phyloP scores from a whole-genome alignment of 2,329 filamentous ascomycete genomes.

The Paraphoma sp. region DNA sequence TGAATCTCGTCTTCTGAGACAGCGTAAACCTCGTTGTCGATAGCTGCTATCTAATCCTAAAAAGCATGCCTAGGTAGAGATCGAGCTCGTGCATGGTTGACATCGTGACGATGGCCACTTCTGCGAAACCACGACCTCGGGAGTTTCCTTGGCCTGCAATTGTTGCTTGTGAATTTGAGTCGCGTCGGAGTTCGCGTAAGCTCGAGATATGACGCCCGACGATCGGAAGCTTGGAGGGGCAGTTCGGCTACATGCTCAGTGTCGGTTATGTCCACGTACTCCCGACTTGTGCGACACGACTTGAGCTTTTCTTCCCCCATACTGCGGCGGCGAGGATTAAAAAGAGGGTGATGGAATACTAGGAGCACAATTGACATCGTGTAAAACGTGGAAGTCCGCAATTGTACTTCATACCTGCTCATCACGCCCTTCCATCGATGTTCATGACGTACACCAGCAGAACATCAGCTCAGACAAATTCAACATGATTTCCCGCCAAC shows the following conservation, averaged over 20 bases:
- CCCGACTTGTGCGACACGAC: background rate
- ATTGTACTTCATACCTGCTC: background rate
- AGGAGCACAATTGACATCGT: background rate
- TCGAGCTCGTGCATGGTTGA: too few relatives aligned
- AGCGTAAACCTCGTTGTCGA: too few relatives aligned
- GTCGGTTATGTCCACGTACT: background rate
- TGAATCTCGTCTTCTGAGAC: too few relatives aligned
- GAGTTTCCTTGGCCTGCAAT: too few relatives aligned
- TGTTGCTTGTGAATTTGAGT: too few relatives aligned
- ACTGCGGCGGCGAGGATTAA: background rate
- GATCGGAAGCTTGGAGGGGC: conserved; percentile 4
- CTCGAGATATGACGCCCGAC: background rate
- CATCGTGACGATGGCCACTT: too few relatives aligned
- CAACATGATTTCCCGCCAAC: conserved; percentile 17
- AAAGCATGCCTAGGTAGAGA: too few relatives aligned
- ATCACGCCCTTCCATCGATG: background rate
- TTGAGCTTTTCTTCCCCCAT: background rate
- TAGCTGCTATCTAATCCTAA: too few relatives aligned
- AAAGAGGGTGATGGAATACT: background rate
- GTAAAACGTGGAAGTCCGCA: background rate
- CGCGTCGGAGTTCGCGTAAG: too few relatives aligned
- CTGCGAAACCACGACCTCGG: too few relatives aligned
- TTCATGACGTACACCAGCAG: conserved; percentile 11
- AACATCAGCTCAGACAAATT: conserved; percentile 5
- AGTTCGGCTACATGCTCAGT: background rate